Evolutionary conservation across 805 yeast genomes (phyloP).

Genomic region (Candida piceae): DNA sequence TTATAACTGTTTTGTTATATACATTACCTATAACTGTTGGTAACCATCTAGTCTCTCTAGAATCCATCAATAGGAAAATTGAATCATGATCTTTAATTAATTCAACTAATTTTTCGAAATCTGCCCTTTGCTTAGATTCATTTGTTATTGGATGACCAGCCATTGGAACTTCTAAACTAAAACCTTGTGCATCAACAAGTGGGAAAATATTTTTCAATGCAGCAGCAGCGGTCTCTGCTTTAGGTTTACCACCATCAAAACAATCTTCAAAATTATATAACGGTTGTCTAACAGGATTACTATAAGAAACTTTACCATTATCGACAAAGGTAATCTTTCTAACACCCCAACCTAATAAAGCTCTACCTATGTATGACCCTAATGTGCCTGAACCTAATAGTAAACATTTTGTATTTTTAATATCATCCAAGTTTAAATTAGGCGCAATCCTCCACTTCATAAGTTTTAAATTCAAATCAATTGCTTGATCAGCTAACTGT

Average conservation of each 20-base stretch:
- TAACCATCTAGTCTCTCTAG: slow-evolving; percentile 96
- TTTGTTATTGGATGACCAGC: slow-evolving; percentile 81
- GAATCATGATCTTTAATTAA: slow-evolving; percentile 69
- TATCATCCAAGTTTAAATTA: slow-evolving; percentile 58
- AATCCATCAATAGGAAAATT: slow-evolving; percentile 80
- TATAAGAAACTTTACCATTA: slow-evolving; percentile 80
- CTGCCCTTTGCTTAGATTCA: slow-evolving; percentile 43
- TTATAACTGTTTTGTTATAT: slow-evolving; percentile 67
- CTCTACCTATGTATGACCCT: slow-evolving; percentile 87
- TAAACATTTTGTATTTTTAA: slow-evolving; percentile 59
- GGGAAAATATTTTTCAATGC: slow-evolving; percentile 75
- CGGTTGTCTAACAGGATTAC: slow-evolving; percentile 95
- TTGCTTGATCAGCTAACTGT: slow-evolving; percentile 84
- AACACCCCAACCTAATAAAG: slow-evolving; percentile 93
- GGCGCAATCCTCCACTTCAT: slow-evolving; percentile 98
- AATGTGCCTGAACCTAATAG: slow-evolving; percentile 95
- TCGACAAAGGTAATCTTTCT: slow-evolving; percentile 83
- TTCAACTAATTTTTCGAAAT: slow-evolving; percentile 46
- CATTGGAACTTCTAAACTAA: slow-evolving; percentile 82
- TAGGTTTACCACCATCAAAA: slow-evolving; percentile 64
- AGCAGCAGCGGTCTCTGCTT: slow-evolving; percentile 75
- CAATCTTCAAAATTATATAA: slow-evolving; percentile 80
- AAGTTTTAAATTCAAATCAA: slow-evolving; percentile 80
- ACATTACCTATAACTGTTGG: slow-evolving; percentile 80
- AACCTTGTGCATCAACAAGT: slow-evolving; percentile 60